Conservation (phyloP, 1,284 basidiomycete genomes). For the Irpex lacteus region DNA sequence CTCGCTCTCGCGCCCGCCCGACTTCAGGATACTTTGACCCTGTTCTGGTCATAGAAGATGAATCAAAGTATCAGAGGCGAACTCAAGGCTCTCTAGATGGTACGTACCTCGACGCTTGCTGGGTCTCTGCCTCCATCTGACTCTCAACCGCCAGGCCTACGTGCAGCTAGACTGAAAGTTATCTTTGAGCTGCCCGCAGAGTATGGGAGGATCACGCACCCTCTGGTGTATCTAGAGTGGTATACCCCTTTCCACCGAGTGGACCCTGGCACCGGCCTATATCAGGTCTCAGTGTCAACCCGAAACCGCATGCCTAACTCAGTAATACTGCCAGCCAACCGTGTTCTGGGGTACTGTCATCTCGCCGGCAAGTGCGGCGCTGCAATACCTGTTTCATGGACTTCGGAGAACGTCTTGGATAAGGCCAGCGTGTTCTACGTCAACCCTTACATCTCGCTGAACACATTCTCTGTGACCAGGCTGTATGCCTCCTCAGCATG, state of each 20-base stretch:
- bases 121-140: background rate
- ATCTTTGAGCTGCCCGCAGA: constrained; percentile 12
- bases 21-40: constrained; percentile 9
- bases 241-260: constrained; percentile 8
- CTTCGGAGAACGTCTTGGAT: constrained; percentile 6
- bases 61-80: background rate
- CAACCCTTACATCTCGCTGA: constrained; percentile 12
- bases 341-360: constrained; percentile 6
- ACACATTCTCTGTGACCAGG: constrained; percentile 4
- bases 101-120: background rate
- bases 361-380: constrained; percentile 6
- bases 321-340: constrained; percentile 6
- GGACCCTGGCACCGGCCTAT: constrained; percentile 3
- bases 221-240: constrained; percentile 10
- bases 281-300: constrained; percentile 7
- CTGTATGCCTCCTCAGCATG: constrained; percentile 2
- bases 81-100: constrained; percentile 1
- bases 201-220: constrained; percentile 5
- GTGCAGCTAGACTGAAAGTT: constrained; percentile 5
- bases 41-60: constrained; percentile 8
- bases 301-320: constrained; percentile 6
- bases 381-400: background rate
- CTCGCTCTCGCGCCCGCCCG: background rate
- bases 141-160: constrained; percentile 6
- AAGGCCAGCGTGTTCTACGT: constrained; percentile 7